Evolutionary conservation across 805 yeast genomes (phyloP).

Genomic region (Cyberlindnera maclurae): DNA sequence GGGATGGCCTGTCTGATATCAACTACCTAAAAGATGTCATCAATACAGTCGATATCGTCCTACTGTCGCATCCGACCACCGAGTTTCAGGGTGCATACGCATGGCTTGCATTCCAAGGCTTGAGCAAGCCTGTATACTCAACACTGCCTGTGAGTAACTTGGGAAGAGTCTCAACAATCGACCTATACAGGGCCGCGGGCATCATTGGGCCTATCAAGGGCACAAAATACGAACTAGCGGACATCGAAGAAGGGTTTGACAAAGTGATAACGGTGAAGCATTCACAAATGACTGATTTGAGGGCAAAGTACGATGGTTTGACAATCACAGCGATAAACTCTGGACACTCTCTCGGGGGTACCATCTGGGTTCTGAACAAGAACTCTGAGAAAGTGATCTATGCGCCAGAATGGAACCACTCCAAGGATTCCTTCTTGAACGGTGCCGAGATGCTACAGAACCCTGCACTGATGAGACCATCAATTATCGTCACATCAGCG

Average conservation of each 20-base stretch:
- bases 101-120: constrained; percentile 51
- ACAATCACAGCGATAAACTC: constrained; percentile 78
- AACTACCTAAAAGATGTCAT: constrained; percentile 37
- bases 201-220: constrained; percentile 62
- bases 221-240: constrained; percentile 56
- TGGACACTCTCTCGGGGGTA: constrained; percentile 92
- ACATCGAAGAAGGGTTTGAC: constrained; percentile 78
- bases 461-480: constrained; percentile 67
- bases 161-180: constrained; percentile 83
- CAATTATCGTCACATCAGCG: constrained; percentile 72
- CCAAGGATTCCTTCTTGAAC: constrained; percentile 76
- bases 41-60: constrained; percentile 52
- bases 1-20: constrained; percentile 50
- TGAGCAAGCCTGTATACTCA: constrained; percentile 71
- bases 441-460: constrained; percentile 58
- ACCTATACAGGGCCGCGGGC: constrained; percentile 66
- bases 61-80: constrained; percentile 82
- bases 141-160: constrained; percentile 86
- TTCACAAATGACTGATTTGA: constrained; percentile 62
- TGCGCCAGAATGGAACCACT: constrained; percentile 93
- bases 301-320: constrained; percentile 53
- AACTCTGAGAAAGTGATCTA: constrained; percentile 76
- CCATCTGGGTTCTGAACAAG: constrained; percentile 73
- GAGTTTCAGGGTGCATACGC: constrained; percentile 78
- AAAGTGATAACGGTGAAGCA: constrained; percentile 62